Evolutionary conservation across 192 early-diverging fungal genomes (phyloP), one percentile per base, ranked within the genome.

Genomic region (Diversispora epigaea): DNA sequence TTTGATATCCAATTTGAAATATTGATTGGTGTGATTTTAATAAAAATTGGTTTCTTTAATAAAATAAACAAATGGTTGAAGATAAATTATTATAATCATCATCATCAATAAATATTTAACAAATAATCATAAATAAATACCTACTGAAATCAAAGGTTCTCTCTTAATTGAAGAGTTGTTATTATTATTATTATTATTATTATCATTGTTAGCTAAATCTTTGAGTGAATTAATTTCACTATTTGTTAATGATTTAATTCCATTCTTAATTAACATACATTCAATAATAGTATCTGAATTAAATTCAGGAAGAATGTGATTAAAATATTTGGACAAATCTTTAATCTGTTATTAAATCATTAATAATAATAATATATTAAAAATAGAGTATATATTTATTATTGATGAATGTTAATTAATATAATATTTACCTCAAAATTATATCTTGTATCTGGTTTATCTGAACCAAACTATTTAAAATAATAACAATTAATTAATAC

Each of bases 391-490:
- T 25, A 7, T 54, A 68, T 7, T 58, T 3, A 1, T 9, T 21
- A 0, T 10, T 60, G 7, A 44, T 32, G 25, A 17, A 54, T 17
- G 10, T 17, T 5, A 11, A n/a, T n/a, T n/a, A n/a, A n/a, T n/a
- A n/a, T n/a, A n/a, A 5, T 17, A 21, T 70, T 64, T 79, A 92
- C 87, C 85, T 93, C 88, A 70, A 97, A 80, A 14, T 84, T 92
- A 81, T 90, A 94, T 39, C 95, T 81, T 2, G 89, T 89, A 78
- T 97, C 94, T 0, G 95, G 95, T 76, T 97, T 97, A 75, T 97
- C 95, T 0, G 93, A 94, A 1, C 95, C 95, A 82, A 90, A 97
- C 80, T 83, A 76, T 12, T 43, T 54, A 21, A 69, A 72, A 55
- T 17, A 10, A 2, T 22, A 64, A 3, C 57, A 22, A 41, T 6